These are phyloP conservation scores for Pleurotus platypus DNA, from an alignment of 768 basidiomycete species.

Conservation along the genomic window DNA sequence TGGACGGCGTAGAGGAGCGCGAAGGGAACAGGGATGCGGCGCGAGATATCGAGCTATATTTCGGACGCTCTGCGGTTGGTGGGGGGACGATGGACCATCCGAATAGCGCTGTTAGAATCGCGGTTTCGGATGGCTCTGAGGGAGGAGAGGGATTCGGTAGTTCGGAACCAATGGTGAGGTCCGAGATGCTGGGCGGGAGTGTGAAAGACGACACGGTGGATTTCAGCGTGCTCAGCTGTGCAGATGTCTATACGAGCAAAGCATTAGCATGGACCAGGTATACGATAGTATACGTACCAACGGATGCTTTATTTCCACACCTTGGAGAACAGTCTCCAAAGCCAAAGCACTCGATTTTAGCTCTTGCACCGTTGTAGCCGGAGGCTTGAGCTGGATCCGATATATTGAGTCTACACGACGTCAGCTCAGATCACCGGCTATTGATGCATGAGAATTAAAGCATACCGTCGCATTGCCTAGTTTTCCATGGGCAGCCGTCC, in stretches of 20 bases:
- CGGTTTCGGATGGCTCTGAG: conserved; percentile 31
- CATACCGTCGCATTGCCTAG: conserved; percentile 76
- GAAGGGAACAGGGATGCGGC: conserved; percentile 27
- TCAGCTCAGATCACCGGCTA: background rate
- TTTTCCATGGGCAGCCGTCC: conserved; percentile 81
- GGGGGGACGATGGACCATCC: conserved; percentile 46
- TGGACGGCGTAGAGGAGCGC: conserved; percentile 23
- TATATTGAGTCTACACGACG: conserved; percentile 58
- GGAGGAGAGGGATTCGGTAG: background rate
- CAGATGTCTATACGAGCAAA: conserved; percentile 40
- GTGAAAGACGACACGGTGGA: conserved; percentile 39
- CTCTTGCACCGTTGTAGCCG: conserved; percentile 57
- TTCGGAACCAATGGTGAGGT: conserved; percentile 5
- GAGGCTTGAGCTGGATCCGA: conserved; percentile 68
- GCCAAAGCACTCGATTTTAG: conserved; percentile 51
- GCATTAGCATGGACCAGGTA: background rate
- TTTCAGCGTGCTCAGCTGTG: conserved; percentile 51
- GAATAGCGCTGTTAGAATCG: conserved; percentile 44
- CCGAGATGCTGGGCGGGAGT: conserved; percentile 12
- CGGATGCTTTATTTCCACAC: conserved; percentile 66
- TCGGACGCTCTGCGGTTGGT: conserved; percentile 23
- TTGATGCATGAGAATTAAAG: background rate
- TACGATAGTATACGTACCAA: conserved; percentile 43
- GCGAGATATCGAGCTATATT: conserved; percentile 23
- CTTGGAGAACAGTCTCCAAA: conserved; percentile 50